A percentile compares a stretch with the other conserved stretches of the same genome.
Evolutionary conservation across 192 early-diverging fungal genomes (phyloP).

Genomic region (Coemansia asiatica): DNA sequence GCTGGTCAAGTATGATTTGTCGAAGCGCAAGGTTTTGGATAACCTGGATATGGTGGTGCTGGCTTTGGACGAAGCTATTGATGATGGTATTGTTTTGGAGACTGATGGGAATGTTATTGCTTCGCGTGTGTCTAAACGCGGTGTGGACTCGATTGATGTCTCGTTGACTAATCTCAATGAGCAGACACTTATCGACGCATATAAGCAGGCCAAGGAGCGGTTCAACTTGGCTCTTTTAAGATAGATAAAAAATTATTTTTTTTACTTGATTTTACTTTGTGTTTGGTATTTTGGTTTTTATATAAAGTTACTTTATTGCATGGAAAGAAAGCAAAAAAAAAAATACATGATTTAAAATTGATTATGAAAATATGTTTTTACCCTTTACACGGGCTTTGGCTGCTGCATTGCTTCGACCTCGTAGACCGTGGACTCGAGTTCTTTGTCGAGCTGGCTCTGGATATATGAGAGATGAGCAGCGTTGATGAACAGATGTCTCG

Average conservation of each 20-base stretch:
- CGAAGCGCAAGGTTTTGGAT: slow-evolving; percentile 85
- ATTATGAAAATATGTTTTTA: slow-evolving; percentile 1
- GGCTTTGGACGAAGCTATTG: slow-evolving; percentile 90
- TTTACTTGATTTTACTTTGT: too few species aligned
- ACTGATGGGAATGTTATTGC: slow-evolving; percentile 76
- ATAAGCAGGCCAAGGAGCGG: slow-evolving; percentile 76
- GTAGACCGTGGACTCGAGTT: slow-evolving; percentile 75
- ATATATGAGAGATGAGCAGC: slow-evolving; percentile 59
- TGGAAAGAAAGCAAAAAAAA: not conserved
- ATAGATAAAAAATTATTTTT: slow-evolving; percentile 18
- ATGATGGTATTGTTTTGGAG: slow-evolving; percentile 83
- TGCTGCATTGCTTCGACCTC: slow-evolving; percentile 44
- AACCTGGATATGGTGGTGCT: slow-evolving; percentile 90
- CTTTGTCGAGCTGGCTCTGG: slow-evolving; percentile 64
- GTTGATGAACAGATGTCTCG: slow-evolving; percentile 77
- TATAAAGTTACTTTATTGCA: too few species aligned
- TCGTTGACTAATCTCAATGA: slow-evolving; percentile 64
- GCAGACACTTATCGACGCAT: slow-evolving; percentile 72
- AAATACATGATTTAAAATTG: not conserved
- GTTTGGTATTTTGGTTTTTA: too few species aligned
- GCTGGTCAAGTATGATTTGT: slow-evolving; percentile 72
- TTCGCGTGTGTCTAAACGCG: slow-evolving; percentile 74
- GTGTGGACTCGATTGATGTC: slow-evolving; percentile 69
- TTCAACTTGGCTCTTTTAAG: slow-evolving; percentile 65
- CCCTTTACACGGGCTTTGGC: not conserved